Conservation (phyloP, 495 filamentous ascomycete genomes). For the Penicillium steckii region DNA sequence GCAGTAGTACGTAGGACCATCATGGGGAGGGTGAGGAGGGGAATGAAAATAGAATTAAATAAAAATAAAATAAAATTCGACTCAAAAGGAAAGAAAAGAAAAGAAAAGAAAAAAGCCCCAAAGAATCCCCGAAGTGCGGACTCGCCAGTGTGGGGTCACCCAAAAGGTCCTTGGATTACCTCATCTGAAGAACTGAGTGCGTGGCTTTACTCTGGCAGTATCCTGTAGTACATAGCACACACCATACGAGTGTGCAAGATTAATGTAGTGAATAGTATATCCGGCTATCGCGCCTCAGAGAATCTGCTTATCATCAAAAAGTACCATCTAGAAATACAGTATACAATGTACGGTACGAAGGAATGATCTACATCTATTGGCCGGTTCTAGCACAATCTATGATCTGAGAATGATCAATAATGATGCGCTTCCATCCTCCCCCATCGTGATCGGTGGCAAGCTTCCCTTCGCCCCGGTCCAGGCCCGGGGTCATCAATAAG, state of each 20-base stretch:
- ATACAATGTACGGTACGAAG: no score
- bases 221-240: no score
- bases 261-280: no score
- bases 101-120: constrained; percentile 23
- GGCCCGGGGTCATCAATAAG: no score
- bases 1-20: not conserved
- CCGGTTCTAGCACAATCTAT: not conserved
- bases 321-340: no score
- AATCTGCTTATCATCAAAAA: constrained; percentile 19
- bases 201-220: constrained; percentile 20
- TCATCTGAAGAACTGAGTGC: constrained; percentile 30
- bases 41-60: constrained; percentile 4
- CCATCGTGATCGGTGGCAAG: no score
- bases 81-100: constrained; percentile 15
- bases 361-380: no score
- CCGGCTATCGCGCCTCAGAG: constrained; percentile 29
- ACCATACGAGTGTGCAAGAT: no score
- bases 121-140: constrained; percentile 5
- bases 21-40: not conserved
- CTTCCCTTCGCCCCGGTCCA: no score
- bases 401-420: not conserved
- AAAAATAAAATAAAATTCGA: constrained; percentile 3
- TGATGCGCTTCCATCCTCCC: not conserved
- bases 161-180: constrained; percentile 20
- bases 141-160: constrained; percentile 21